These are phyloP conservation scores for Pleodorina starrii DNA, from an alignment of 139 green algal species.

Conservation along the genomic window DNA sequence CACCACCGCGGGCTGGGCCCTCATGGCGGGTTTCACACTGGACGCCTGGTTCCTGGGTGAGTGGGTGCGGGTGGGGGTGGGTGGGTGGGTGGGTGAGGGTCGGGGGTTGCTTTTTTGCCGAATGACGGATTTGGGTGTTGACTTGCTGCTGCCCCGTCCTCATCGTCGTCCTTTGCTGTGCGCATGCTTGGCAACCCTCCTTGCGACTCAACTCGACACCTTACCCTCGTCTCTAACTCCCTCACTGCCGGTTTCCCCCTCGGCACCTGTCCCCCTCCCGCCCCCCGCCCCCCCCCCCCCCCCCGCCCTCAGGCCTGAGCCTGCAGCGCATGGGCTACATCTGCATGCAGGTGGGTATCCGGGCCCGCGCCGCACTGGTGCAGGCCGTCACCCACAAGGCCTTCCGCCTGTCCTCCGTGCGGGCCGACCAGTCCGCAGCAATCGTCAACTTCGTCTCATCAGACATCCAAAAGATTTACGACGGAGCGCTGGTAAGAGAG, in stretches of 20 bases:
- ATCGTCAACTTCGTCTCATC: constrained; percentile 70
- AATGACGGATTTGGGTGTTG: too few species aligned
- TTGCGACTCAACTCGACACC: too few species aligned
- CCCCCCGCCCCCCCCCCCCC: not conserved
- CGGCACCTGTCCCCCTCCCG: constrained; percentile 17
- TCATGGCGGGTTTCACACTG: constrained; percentile 52
- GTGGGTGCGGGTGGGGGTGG: not conserved
- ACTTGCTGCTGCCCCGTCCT: too few species aligned
- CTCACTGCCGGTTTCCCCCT: too few species aligned
- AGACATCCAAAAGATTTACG: constrained; percentile 63
- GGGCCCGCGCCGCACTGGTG: too few species aligned
- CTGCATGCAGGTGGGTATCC: constrained; percentile 64
- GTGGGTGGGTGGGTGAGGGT: too few species aligned
- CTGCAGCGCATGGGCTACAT: constrained; percentile 78
- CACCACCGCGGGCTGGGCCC: constrained; percentile 50
- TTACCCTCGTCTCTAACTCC: too few species aligned
- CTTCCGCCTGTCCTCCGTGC: constrained; percentile 60
- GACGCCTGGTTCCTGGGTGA: constrained; percentile 59
- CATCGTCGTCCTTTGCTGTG: too few species aligned
- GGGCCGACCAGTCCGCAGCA: constrained; percentile 62
- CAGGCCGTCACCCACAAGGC: too few species aligned
- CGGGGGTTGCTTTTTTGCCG: too few species aligned
- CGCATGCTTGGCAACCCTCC: too few species aligned
- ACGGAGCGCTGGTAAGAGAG: constrained; percentile 30
- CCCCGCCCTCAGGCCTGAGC: constrained; percentile 2